Evolutionary conservation across 352 stramenopile species (phyloP), one percentile per base, ranked within the genome.

Genomic region (Plasmopara muralis): DNA sequence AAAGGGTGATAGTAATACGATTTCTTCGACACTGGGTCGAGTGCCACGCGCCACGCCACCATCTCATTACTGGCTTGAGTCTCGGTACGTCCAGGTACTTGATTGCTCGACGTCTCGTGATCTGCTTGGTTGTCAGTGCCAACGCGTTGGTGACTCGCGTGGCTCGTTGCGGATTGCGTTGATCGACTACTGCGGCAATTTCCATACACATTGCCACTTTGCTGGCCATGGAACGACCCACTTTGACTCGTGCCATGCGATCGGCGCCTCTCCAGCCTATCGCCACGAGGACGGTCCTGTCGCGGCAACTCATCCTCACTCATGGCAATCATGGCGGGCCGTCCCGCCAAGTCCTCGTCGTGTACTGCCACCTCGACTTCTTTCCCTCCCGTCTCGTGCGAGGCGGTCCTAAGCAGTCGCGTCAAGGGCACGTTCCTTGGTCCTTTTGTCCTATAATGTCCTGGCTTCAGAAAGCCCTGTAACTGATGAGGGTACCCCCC

Each of bases 1-100:
- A 93, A 53, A 1, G 81, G 73, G 67, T 99, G 92, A 70, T 98
- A 99, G 62, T 98, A 99, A 79, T 98, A 99, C n/a, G 85, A 87
- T 25, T 88, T 82, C 53, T 95, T 90, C 15, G 81, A 89, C 58
- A 87, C 85, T 14, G 83, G 83, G 50, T 90, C 81, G 0, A 90
- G 31, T 6, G 83, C 83, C 35, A 93, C 77, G 51, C 78, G 76
- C 83, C 83, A 93, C 43, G 83, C 77, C 39, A 85, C 66, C 10
- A 56, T 53, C 16, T 67, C 59, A 4, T 6, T 18, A 1, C 6
- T 15, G 14, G n/a, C 31, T n/a, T 41, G 9, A 2, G 2, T 48
- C 16, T 16, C 14, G 15, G 4, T 37, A 6, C 43, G 43, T 38
- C 16, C 25, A 18, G 43, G 13, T 1, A 8, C 28, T 47, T 38